Percentiles rank a stretch among this genome's conserved stretches.
These are phyloP conservation scores for Oryza brachyantha DNA, from an alignment of 176 grass and related monocot genomes.

Conservation along the genomic window DNA sequence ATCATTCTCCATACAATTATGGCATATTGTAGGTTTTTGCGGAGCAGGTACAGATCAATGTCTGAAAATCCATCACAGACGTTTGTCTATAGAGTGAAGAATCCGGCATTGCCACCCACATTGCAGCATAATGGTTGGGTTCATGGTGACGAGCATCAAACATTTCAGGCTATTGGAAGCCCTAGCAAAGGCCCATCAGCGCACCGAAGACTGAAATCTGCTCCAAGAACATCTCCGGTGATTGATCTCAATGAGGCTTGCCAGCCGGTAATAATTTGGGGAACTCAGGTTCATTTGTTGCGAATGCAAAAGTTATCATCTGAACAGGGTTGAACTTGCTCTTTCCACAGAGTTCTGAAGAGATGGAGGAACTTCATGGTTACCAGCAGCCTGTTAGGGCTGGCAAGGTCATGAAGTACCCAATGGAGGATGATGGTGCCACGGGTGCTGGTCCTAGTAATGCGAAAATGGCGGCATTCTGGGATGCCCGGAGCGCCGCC, in stretches of 20 bases:
- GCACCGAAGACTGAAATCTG: background rate
- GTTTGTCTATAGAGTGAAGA: conserved; percentile 41
- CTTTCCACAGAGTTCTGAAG: conserved; percentile 49
- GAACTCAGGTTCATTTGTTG: background rate
- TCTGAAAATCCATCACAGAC: conserved; percentile 42
- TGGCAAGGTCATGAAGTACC: conserved; percentile 21
- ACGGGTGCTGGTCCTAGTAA: conserved; percentile 24
- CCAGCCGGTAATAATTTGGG: conserved; percentile 40
- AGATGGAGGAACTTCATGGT: conserved; percentile 30
- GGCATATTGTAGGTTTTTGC: conserved; percentile 45
- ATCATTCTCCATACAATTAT: background rate
- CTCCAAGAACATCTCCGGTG: conserved; percentile 29
- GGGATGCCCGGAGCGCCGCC: conserved; percentile 25
- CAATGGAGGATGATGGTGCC: background rate
- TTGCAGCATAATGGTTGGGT: background rate
- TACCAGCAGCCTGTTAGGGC: background rate
- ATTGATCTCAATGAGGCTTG: conserved; percentile 71
- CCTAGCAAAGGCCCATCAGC: conserved; percentile 9
- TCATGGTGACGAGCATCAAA: background rate
- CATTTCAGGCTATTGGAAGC: background rate
- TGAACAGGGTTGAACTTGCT: background rate
- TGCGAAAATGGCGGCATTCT: conserved; percentile 14
- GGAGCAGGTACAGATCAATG: conserved; percentile 41
- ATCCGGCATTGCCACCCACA: background rate
- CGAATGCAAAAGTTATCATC: background rate